Evolutionary conservation across 306 rosid species (phyloP).

Genomic region (Gastrolobium bilobum): DNA sequence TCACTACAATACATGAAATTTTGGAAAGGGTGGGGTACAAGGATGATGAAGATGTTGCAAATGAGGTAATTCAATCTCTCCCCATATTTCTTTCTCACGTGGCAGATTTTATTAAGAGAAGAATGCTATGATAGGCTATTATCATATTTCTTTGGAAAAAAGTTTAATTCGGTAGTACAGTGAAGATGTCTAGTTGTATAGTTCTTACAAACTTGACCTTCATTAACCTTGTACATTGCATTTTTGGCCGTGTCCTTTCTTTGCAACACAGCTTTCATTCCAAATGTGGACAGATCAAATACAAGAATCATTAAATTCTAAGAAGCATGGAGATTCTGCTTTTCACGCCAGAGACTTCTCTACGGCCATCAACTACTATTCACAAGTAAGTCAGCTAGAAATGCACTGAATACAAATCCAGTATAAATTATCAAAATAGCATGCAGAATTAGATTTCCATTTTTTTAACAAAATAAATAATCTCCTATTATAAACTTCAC

Average conservation of each 20-base stretch:
- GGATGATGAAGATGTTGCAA: slow-evolving; percentile 93
- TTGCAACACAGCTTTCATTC: slow-evolving; percentile 77
- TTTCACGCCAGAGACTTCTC: slow-evolving; percentile 78
- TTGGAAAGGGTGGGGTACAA: slow-evolving; percentile 77
- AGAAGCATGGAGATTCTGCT: slow-evolving; percentile 82
- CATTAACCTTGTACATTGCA: not conserved
- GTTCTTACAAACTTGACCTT: slow-evolving; percentile 35
- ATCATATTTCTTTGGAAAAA: not conserved
- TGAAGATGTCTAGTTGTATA: not conserved
- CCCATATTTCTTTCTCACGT: slow-evolving; percentile 11
- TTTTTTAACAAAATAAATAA: not conserved
- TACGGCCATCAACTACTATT: slow-evolving; percentile 72
- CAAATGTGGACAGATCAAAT: slow-evolving; percentile 89
- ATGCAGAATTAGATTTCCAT: slow-evolving; percentile 31
- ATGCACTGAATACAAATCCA: not conserved
- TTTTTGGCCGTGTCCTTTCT: not conserved
- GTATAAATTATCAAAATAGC: slow-evolving; percentile 11
- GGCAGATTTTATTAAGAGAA: slow-evolving; percentile 6
- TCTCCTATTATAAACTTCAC: not conserved
- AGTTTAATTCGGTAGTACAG: not conserved
- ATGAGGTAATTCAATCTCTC: slow-evolving; percentile 67
- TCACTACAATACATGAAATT: slow-evolving; percentile 83
- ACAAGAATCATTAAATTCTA: slow-evolving; percentile 76
- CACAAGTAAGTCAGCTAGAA: slow-evolving; percentile 61
- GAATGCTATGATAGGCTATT: slow-evolving; percentile 34